phyloP scores from a whole-genome alignment of 768 basidiomycete genomes.

The Suillus subluteus region DNA sequence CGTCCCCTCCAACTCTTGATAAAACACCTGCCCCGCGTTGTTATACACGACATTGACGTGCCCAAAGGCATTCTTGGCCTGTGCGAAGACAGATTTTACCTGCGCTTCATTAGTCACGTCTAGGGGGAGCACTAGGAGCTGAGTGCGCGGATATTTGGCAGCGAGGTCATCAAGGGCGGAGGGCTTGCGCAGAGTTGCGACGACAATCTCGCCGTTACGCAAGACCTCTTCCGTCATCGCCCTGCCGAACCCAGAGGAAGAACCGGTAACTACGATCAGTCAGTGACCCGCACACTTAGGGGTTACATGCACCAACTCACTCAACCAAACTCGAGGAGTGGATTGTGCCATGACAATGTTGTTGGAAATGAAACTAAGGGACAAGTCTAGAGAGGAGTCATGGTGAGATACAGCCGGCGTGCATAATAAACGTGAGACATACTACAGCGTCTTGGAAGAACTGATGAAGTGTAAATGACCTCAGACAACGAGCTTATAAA shows the following conservation, averaged over 20 bases:
- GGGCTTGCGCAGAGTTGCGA: slow-evolving; percentile 48
- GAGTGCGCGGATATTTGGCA: slow-evolving; percentile 1
- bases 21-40: slow-evolving; percentile 35
- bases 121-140: slow-evolving; percentile 31
- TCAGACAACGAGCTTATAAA: neutral
- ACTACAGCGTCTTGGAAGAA: neutral
- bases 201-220: slow-evolving; percentile 38
- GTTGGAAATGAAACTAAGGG: neutral
- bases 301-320: neutral
- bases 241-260: slow-evolving; percentile 45
- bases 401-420: neutral
- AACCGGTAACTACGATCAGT: slow-evolving; percentile 39
- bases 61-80: slow-evolving; percentile 28
- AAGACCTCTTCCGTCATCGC: slow-evolving; percentile 36
- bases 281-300: neutral
- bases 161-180: slow-evolving; percentile 23
- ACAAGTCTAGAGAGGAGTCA: neutral
- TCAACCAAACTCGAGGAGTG: neutral
- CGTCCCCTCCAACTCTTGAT: neutral
- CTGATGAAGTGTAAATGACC: neutral
- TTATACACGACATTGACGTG: slow-evolving; percentile 36
- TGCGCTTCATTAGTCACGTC: slow-evolving; percentile 29
- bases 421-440: too few relatives aligned
- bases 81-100: slow-evolving; percentile 27
- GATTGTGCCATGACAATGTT: neutral